A percentile compares a stretch with the other conserved stretches of the same genome.
Conservation (phyloP, 23 red algal species). For the Gracilaria vermiculophylla region DNA sequence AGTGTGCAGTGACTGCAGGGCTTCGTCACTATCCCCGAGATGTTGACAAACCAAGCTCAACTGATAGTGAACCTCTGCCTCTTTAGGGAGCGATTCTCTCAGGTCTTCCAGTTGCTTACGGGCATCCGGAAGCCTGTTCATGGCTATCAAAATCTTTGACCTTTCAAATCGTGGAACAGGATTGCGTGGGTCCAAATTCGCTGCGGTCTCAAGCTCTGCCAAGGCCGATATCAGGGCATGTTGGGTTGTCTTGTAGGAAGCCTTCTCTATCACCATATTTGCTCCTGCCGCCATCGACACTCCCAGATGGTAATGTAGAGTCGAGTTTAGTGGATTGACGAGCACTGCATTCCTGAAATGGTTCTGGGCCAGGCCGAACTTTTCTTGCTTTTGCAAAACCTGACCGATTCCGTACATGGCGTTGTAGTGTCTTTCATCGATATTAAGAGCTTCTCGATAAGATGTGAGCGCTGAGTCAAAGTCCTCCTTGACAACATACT, state of each 20-base stretch:
- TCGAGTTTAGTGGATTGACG: slow-evolving; percentile 76
- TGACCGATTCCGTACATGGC: slow-evolving; percentile 96
- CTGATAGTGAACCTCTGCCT: slow-evolving; percentile 89
- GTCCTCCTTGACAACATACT: slow-evolving; percentile 85
- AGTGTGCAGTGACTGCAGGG: slow-evolving; percentile 54
- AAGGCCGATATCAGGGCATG: slow-evolving; percentile 67
- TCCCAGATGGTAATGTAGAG: slow-evolving; percentile 91
- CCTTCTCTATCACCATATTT: not conserved
- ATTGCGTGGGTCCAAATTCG: slow-evolving; percentile 64
- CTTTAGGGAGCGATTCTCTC: slow-evolving; percentile 67
- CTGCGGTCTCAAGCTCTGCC: slow-evolving; percentile 74
- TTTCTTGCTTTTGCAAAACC: slow-evolving; percentile 86
- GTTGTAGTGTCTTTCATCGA: slow-evolving; percentile 86
- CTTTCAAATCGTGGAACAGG: slow-evolving; percentile 91
- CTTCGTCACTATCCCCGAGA: slow-evolving; percentile 65
- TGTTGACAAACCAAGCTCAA: slow-evolving; percentile 73
- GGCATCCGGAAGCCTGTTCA: slow-evolving; percentile 78
- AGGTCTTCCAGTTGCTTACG: slow-evolving; percentile 69
- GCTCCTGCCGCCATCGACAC: slow-evolving; percentile 50
- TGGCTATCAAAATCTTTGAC: slow-evolving; percentile 68
- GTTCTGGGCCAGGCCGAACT: slow-evolving; percentile 63
- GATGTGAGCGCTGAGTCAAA: slow-evolving; percentile 75
- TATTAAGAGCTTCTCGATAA: slow-evolving; percentile 83
- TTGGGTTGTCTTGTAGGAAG: slow-evolving; percentile 6
- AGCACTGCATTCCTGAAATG: slow-evolving; percentile 83